Evolutionary conservation across 805 yeast species (phyloP), one percentile per base, ranked within the genome.

Genomic region (Ogataea kodamae): DNA sequence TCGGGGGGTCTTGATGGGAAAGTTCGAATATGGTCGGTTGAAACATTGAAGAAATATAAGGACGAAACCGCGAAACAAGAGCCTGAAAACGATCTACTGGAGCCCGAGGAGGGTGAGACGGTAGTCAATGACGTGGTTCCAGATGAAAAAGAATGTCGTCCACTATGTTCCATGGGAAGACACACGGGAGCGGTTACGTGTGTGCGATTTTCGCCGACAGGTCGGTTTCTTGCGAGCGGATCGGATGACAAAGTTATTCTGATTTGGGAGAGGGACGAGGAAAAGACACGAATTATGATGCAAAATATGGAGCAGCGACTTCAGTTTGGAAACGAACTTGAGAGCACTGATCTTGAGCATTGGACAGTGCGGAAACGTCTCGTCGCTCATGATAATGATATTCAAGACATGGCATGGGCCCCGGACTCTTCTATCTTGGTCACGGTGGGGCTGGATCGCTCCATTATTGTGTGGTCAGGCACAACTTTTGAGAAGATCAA

Each of bases 391-490:
- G 97, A 92, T 45, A 92, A 90, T 54, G 99, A 92, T 64, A 85
- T 92, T 31, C 98, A 92, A 57, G 98, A 92, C 59, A 80, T 92
- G 46, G 94, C 96, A 25, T 92, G 98, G 97, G 84, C 96, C 2
- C 97, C 97, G 0, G 97, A 90, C 54, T 83, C 95, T 4, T 75
- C 86, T 22, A 75, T 92, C 15, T 64, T 92, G 28, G 96, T 92
- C 11, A 83, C 96, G 1, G 98, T 90, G 8, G 98, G 98, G 0
- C 67, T 92, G 37, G 99, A 92, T 60, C 70, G 96, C 52, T 82
- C 92, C 26, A 85, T 92, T 34, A 84, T 90, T 28, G 79, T 92
- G 9, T 92, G 97, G 97, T 85, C 80, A 52, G 97, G 96, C 3
- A 64, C 76, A 2, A 90, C 96, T 0, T 88, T 92, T 67, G 95